A percentile compares a stretch with the other conserved stretches of the same genome.
Evolutionary conservation across 2,329 filamentous ascomycete species (phyloP).

Genomic region (Boeremia lycopersici): DNA sequence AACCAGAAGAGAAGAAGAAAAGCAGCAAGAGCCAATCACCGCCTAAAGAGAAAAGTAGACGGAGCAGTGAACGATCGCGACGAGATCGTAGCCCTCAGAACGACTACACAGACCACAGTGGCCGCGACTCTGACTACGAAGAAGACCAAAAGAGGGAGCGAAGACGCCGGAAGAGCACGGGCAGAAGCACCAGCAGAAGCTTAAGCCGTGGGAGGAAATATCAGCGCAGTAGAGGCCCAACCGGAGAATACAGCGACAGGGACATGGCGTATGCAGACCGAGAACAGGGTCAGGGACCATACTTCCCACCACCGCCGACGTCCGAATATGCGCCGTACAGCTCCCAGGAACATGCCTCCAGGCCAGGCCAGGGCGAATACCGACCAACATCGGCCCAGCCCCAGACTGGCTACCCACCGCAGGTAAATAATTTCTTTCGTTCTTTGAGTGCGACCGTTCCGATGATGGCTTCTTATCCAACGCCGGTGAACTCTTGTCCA

Average conservation of each 20-base stretch:
- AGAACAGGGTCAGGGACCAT: conserved; percentile 28
- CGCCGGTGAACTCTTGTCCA: conserved; percentile 28
- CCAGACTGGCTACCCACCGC: conserved; percentile 38
- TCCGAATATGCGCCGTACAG: conserved; percentile 46
- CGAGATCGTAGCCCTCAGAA: conserved; percentile 35
- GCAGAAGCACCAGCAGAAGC: conserved; percentile 32
- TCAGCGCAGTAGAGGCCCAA: conserved; percentile 30
- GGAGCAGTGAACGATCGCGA: conserved; percentile 26
- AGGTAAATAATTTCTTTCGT: conserved; percentile 46
- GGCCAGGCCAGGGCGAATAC: conserved; percentile 26
- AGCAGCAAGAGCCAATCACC: conserved; percentile 26
- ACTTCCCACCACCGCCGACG: conserved; percentile 42
- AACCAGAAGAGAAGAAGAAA: conserved; percentile 35
- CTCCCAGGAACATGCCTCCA: conserved; percentile 41
- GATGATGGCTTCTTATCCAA: conserved; percentile 27
- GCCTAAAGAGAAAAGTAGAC: conserved; percentile 23
- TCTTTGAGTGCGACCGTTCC: conserved; percentile 37
- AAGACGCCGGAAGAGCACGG: conserved; percentile 36
- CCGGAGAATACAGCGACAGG: conserved; percentile 32
- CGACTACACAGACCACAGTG: conserved; percentile 39
- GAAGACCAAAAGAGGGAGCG: conserved; percentile 31
- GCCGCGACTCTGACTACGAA: conserved; percentile 40
- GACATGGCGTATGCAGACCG: conserved; percentile 38
- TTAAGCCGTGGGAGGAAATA: conserved; percentile 37
- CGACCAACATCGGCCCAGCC: conserved; percentile 33